Percentiles rank a stretch among this genome's conserved stretches.
These are phyloP conservation scores for Colletotrichum camelliae DNA, from an alignment of 2,329 filamentous ascomycete genomes.

Conservation along the genomic window DNA sequence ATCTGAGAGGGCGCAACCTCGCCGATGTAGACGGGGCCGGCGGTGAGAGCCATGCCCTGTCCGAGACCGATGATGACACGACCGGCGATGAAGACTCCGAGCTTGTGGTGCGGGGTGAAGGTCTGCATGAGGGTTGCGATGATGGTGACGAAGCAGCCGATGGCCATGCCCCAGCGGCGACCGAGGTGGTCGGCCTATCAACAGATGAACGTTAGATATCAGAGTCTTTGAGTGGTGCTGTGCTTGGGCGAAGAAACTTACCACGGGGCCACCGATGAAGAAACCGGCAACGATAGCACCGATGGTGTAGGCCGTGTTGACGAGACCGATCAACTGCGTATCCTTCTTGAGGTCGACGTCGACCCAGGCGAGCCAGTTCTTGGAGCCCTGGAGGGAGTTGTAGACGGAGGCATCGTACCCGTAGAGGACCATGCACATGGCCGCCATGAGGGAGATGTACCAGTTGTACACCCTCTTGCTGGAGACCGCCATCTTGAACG, in stretches of 20 bases:
- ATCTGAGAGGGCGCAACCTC: constrained; percentile 23
- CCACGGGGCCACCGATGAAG: constrained; percentile 70
- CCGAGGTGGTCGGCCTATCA: constrained; percentile 60
- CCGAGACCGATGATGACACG: constrained; percentile 73
- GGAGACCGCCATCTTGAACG: constrained; percentile 12
- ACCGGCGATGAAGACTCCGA: constrained; percentile 72
- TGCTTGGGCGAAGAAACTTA: constrained; percentile 25
- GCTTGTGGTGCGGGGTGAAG: constrained; percentile 64
- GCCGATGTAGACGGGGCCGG: constrained; percentile 22
- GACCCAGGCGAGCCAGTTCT: constrained; percentile 71
- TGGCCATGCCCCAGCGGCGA: constrained; percentile 68
- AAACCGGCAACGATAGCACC: constrained; percentile 74
- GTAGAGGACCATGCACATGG: constrained; percentile 77
- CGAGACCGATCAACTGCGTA: constrained; percentile 48
- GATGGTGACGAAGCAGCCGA: constrained; percentile 69
- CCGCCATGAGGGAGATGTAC: constrained; percentile 68
- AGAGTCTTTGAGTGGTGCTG: background rate
- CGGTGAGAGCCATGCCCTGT: constrained; percentile 63
- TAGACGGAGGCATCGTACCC: constrained; percentile 78
- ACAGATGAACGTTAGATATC: background rate
- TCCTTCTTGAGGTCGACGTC: constrained; percentile 51
- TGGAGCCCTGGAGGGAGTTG: constrained; percentile 72
- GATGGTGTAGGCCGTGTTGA: constrained; percentile 75
- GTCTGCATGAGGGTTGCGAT: constrained; percentile 73
- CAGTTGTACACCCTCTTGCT: constrained; percentile 21